A percentile compares a stretch with the other conserved stretches of the same genome.
These are phyloP conservation scores for Pelargonium nanum DNA, from an alignment of 345 rosid genomes.

Conservation along the genomic window DNA sequence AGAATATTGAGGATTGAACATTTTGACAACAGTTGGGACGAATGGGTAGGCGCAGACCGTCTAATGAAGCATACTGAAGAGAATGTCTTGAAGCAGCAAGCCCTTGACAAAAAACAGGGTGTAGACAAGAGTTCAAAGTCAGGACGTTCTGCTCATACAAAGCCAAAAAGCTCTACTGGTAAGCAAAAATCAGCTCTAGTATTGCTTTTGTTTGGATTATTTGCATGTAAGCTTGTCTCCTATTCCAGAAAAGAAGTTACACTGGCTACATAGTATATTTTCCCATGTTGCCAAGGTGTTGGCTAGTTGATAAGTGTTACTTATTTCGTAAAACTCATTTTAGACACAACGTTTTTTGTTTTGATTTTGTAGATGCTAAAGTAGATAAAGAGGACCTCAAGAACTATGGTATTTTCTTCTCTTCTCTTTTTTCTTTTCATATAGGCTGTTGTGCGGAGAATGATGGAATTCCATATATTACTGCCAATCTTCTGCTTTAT, in stretches of 20 bases:
- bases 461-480: not conserved
- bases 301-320: not conserved
- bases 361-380: slow-evolving; percentile 50
- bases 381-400: slow-evolving; percentile 76
- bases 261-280: not conserved
- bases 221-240: not conserved
- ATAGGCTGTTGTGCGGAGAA: not conserved
- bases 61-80: slow-evolving; percentile 56
- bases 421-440: slow-evolving; percentile 1
- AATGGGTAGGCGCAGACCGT: slow-evolving; percentile 77
- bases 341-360: slow-evolving; percentile 14
- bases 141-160: slow-evolving; percentile 48
- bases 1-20: slow-evolving; percentile 35
- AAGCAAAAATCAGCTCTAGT: slow-evolving; percentile 3
- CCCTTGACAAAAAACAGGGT: slow-evolving; percentile 47
- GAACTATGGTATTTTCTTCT: slow-evolving; percentile 39
- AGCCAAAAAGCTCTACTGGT: slow-evolving; percentile 57
- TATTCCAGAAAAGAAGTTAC: not conserved
- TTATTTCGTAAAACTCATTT: slow-evolving; percentile 5
- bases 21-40: slow-evolving; percentile 82
- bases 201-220: slow-evolving; percentile 1
- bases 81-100: slow-evolving; percentile 57
- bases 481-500: not conserved
- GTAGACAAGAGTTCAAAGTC: slow-evolving; percentile 53
- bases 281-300: not conserved